A percentile compares a stretch with the other conserved stretches of the same genome.
These are phyloP conservation scores for Avena atlantica DNA, from an alignment of 176 grass and related monocot genomes.

Conservation along the genomic window DNA sequence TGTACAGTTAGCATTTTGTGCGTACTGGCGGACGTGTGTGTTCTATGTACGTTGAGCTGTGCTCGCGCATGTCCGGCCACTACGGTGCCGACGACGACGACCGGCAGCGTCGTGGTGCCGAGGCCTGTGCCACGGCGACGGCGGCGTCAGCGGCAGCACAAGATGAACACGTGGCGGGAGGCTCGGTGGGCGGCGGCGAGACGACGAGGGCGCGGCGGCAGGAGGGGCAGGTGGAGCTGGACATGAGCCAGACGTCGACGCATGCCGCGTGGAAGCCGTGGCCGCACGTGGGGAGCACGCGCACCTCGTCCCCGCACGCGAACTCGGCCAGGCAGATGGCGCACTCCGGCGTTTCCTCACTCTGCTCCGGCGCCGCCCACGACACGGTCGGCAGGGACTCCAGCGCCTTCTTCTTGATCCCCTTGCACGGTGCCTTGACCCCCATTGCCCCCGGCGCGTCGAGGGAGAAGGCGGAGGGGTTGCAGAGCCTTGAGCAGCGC, in stretches of 20 bases:
- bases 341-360: too few species aligned
- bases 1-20: too few species aligned
- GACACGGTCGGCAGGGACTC: slow-evolving; percentile 60
- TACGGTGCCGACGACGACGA: too few species aligned
- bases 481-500: slow-evolving; percentile 63
- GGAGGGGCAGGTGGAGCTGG: slow-evolving; percentile 85
- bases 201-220: slow-evolving; percentile 59
- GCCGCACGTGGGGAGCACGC: slow-evolving; percentile 79
- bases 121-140: too few species aligned
- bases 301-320: slow-evolving; percentile 64
- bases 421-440: slow-evolving; percentile 29
- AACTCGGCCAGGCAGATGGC: slow-evolving; percentile 26
- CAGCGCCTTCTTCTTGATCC: slow-evolving; percentile 62
- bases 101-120: too few species aligned
- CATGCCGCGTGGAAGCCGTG: slow-evolving; percentile 86
- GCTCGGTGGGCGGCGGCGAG: background rate
- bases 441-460: background rate
- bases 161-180: background rate
- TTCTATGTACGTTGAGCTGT: too few species aligned
- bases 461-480: slow-evolving; percentile 50
- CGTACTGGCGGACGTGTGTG: too few species aligned
- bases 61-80: too few species aligned
- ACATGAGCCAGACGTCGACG: slow-evolving; percentile 82
- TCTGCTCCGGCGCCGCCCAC: slow-evolving; percentile 27
- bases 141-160: too few species aligned